Evolutionary conservation across 108 stramenopile genomes (phyloP).

Genomic region (Cyclotella cryptica): DNA sequence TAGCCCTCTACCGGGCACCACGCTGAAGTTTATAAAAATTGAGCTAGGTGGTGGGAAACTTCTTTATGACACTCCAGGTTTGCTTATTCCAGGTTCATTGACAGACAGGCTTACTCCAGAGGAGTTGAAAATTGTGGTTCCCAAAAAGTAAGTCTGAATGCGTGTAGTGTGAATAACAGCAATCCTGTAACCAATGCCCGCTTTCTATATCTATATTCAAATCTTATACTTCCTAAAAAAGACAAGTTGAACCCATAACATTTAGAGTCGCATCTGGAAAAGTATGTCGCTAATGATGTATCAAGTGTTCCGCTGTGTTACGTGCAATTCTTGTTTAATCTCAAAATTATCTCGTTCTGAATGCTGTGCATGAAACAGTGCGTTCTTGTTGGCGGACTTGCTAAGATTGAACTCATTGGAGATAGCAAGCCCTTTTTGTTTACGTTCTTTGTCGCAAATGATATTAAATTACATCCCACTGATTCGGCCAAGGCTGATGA

Average conservation of each 20-base stretch:
- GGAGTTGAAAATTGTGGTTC: conserved; percentile 89
- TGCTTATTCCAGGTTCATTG: conserved; percentile 83
- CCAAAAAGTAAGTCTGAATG: conserved; percentile 78
- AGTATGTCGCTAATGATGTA: not conserved
- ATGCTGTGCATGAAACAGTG: conserved; percentile 31
- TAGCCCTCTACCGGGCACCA: conserved; percentile 88
- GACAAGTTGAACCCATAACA: conserved; percentile 87
- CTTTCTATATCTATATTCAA: no score
- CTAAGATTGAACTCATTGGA: conserved; percentile 84
- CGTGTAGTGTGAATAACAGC: not conserved
- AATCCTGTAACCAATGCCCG: no score
- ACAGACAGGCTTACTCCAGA: conserved; percentile 89
- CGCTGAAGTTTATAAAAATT: conserved; percentile 88
- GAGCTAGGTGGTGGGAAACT: conserved; percentile 75
- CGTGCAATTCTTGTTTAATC: no score
- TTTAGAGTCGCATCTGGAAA: conserved; percentile 84
- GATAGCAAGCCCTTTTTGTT: conserved; percentile 90
- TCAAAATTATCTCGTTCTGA: no score
- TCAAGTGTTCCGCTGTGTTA: not conserved
- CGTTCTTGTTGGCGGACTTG: conserved; percentile 86
- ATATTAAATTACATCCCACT: conserved; percentile 94
- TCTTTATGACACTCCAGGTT: conserved; percentile 90
- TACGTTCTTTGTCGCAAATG: conserved; percentile 95
- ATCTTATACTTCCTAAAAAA: conserved; percentile 16
- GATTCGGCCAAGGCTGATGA: conserved; percentile 75